Conservation (phyloP, 371 early-diverging fungal species). For the Zopfochytrium polystomum region DNA sequence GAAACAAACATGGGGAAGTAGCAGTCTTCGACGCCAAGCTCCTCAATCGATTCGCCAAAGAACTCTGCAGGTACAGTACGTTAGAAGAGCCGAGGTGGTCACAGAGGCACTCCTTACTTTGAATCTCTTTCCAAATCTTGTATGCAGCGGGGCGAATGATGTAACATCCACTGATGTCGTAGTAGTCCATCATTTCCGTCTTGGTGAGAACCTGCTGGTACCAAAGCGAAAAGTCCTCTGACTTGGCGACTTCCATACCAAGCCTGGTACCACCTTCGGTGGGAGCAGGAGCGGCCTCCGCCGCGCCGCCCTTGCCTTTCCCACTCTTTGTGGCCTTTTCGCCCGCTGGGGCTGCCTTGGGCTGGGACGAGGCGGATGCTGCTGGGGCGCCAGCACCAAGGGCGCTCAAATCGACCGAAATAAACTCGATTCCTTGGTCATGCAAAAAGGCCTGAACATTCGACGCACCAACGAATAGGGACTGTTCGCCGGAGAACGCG, state of each 20-base stretch:
- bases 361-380: conserved; percentile 17
- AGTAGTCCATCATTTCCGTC: conserved; percentile 99
- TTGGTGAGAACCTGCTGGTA: conserved; percentile 91
- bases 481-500: conserved; percentile 30
- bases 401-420: conserved; percentile 29
- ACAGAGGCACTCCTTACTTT: conserved; percentile 53
- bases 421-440: conserved; percentile 22
- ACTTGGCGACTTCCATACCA: conserved; percentile 92
- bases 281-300: conserved; percentile 5
- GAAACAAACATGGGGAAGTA: conserved; percentile 99
- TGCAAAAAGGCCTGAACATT: conserved; percentile 36
- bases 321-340: conserved; percentile 22
- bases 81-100: conserved; percentile 2
- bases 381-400: conserved; percentile 28
- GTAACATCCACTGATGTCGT: conserved; percentile 99
- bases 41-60: conserved; percentile 89
- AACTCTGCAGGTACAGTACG: conserved; percentile 57
- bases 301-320: conserved; percentile 27
- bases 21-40: conserved; percentile 94
- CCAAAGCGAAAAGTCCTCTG: conserved; percentile 91
- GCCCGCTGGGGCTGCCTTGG: conserved; percentile 11
- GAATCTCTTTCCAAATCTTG: conserved; percentile 96
- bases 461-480: conserved; percentile 31
- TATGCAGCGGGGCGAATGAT: conserved; percentile 97
- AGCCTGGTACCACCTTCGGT: conserved; percentile 58